These are phyloP conservation scores for Hypoxylon cercidicola DNA, from an alignment of 495 filamentous ascomycete species.

Conservation along the genomic window DNA sequence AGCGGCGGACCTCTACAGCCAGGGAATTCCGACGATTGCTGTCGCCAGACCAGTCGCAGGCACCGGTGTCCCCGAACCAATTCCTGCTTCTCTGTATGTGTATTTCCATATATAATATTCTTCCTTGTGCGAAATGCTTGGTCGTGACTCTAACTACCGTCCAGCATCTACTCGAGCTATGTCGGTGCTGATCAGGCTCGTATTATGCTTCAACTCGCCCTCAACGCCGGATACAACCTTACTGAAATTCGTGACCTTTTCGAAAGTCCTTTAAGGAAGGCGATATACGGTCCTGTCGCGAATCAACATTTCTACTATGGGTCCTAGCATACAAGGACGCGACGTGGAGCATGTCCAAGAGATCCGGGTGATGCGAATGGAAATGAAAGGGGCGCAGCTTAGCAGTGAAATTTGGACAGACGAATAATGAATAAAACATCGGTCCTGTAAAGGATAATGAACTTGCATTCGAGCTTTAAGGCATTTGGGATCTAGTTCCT, in stretches of 20 bases:
- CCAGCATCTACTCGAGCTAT: slow-evolving; percentile 43
- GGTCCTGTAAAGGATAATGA: no score
- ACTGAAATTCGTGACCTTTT: slow-evolving; percentile 41
- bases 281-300: slow-evolving; percentile 24
- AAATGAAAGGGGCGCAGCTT: no score
- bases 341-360: neutral
- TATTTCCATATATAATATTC: neutral
- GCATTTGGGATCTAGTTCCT: no score
- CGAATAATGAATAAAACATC: no score
- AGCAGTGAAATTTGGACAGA: no score
- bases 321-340: neutral
- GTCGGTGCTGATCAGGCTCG: slow-evolving; percentile 46
- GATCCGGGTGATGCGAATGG: no score
- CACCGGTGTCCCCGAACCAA: slow-evolving; percentile 52
- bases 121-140: neutral
- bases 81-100: slow-evolving; percentile 47
- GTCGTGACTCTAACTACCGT: neutral
- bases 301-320: slow-evolving; percentile 14
- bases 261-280: slow-evolving; percentile 33
- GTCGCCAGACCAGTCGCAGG: slow-evolving; percentile 50
- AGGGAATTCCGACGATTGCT: slow-evolving; percentile 42
- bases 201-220: slow-evolving; percentile 48
- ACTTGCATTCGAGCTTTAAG: no score
- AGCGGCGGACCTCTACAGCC: slow-evolving; percentile 24
- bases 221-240: slow-evolving; percentile 42